These are phyloP conservation scores for Trichocladium uniseriatum DNA, from an alignment of 495 filamentous ascomycete genomes.

Conservation along the genomic window DNA sequence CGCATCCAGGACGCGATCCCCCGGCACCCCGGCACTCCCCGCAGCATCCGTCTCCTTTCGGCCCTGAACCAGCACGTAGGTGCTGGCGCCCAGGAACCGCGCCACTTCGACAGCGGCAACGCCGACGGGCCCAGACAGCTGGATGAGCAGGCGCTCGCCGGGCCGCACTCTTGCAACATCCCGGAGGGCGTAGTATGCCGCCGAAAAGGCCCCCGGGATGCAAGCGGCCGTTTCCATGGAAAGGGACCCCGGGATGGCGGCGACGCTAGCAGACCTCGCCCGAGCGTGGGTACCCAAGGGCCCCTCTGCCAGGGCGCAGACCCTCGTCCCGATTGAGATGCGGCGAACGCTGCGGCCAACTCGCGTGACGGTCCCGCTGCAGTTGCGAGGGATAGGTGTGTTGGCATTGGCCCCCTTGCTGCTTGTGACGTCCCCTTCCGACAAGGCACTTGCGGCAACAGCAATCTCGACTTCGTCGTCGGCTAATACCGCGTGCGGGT, in stretches of 20 bases:
- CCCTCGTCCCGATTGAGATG: constrained; percentile 33
- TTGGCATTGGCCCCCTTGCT: constrained; percentile 28
- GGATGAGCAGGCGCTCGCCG: constrained; percentile 49
- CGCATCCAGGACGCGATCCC: constrained; percentile 39
- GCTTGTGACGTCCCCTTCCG: constrained; percentile 31
- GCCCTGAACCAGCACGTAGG: constrained; percentile 43
- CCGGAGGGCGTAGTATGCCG: constrained; percentile 43
- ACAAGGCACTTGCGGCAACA: constrained; percentile 24
- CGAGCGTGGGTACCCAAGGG: constrained; percentile 21
- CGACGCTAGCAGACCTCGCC: constrained; percentile 18
- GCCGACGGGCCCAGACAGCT: constrained; percentile 44
- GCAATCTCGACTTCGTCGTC: constrained; percentile 36
- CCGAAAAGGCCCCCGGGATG: constrained; percentile 43
- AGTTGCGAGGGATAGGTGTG: constrained; percentile 25
- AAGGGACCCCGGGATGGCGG: constrained; percentile 34
- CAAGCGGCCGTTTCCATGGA: constrained; percentile 40
- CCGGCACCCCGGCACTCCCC: constrained; percentile 31
- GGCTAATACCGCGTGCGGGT: constrained; percentile 7
- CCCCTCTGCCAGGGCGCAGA: constrained; percentile 25
- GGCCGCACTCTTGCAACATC: constrained; percentile 27
- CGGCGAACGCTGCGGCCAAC: constrained; percentile 31
- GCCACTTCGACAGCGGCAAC: constrained; percentile 47
- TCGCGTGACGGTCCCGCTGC: constrained; percentile 32
- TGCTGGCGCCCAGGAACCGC: constrained; percentile 37
- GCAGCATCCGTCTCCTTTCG: constrained; percentile 34